These are phyloP conservation scores for Akanthomyces dipterigenus DNA, from an alignment of 2,329 filamentous ascomycete species.

Conservation along the genomic window DNA sequence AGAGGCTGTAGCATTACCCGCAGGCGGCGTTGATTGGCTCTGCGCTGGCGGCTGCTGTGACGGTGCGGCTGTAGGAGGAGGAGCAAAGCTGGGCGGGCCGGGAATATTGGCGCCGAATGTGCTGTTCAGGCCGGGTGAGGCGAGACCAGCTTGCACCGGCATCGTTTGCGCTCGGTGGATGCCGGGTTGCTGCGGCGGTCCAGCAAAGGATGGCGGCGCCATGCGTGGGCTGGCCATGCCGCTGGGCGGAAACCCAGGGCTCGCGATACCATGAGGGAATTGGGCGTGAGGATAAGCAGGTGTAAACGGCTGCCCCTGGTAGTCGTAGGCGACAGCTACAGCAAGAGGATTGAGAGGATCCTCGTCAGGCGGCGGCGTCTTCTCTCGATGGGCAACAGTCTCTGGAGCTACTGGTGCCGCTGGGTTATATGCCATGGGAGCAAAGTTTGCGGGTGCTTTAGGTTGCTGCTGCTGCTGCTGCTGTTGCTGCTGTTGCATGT, in stretches of 20 bases:
- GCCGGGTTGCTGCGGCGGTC: slow-evolving; percentile 34
- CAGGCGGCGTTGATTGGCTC: slow-evolving; percentile 23
- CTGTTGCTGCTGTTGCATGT: slow-evolving; percentile 23
- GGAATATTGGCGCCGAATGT: slow-evolving; percentile 38
- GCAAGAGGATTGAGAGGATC: slow-evolving; percentile 50
- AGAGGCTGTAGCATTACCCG: slow-evolving; percentile 30
- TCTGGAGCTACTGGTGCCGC: slow-evolving; percentile 71
- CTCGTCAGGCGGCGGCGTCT: slow-evolving; percentile 72
- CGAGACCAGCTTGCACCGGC: slow-evolving; percentile 33
- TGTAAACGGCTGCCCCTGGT: slow-evolving; percentile 46
- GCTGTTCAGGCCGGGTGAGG: slow-evolving; percentile 33
- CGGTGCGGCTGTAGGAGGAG: slow-evolving; percentile 10
- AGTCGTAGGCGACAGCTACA: slow-evolving; percentile 51
- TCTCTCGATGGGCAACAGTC: slow-evolving; percentile 64
- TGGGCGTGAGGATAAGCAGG: slow-evolving; percentile 42
- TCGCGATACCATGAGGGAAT: slow-evolving; percentile 37
- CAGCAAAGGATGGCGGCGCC: slow-evolving; percentile 36
- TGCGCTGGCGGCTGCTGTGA: slow-evolving; percentile 18
- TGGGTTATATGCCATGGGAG: slow-evolving; percentile 70
- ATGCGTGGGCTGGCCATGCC: slow-evolving; percentile 33
- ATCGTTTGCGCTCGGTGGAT: slow-evolving; percentile 44
- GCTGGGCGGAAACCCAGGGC: slow-evolving; percentile 30
- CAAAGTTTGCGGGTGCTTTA: slow-evolving; percentile 35
- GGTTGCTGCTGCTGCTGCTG: slow-evolving; percentile 15
- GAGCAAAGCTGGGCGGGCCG: slow-evolving; percentile 16